Conservation (phyloP, 495 filamentous ascomycete species). For the Entonaema liquescens region DNA sequence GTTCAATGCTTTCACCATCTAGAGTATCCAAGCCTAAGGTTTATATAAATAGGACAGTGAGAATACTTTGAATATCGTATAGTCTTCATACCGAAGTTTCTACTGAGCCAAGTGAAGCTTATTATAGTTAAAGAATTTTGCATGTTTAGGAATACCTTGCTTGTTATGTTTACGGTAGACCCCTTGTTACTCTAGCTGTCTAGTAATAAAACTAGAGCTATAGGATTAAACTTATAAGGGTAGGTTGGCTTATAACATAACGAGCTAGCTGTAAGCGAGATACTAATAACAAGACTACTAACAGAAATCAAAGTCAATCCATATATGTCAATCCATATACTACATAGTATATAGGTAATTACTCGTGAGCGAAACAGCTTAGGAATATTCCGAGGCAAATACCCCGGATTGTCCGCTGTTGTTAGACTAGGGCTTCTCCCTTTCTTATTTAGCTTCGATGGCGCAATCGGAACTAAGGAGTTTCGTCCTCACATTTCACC, state of each 20-base stretch:
- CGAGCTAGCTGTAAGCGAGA: no score
- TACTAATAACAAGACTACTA: not conserved
- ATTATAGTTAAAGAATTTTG: not conserved
- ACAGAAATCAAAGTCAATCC: not conserved
- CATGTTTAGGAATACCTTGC: not conserved
- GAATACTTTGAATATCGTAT: no score
- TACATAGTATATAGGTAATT: no score
- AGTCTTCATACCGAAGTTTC: not conserved
- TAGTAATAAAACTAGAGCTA: no score
- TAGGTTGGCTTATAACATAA: no score
- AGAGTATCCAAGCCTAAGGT: no score
- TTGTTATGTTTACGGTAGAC: not conserved
- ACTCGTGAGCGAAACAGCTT: no score
- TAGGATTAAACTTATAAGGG: no score
- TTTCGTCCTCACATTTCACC: conserved; percentile 24
- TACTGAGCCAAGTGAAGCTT: no score
- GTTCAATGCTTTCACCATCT: no score
- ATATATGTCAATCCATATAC: not conserved
- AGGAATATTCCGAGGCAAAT: conserved; percentile 1
- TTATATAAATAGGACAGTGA: no score
- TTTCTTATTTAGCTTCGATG: conserved; percentile 19
- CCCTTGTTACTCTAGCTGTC: not conserved
- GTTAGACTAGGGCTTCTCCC: not conserved
- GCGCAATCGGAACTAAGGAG: conserved; percentile 28
- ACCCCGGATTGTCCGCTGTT: conserved; percentile 11